Percentiles rank a stretch among this genome's conserved stretches.
These are phyloP conservation scores for Penicillium egyptiacum DNA, from an alignment of 495 filamentous ascomycete genomes.

Conservation along the genomic window DNA sequence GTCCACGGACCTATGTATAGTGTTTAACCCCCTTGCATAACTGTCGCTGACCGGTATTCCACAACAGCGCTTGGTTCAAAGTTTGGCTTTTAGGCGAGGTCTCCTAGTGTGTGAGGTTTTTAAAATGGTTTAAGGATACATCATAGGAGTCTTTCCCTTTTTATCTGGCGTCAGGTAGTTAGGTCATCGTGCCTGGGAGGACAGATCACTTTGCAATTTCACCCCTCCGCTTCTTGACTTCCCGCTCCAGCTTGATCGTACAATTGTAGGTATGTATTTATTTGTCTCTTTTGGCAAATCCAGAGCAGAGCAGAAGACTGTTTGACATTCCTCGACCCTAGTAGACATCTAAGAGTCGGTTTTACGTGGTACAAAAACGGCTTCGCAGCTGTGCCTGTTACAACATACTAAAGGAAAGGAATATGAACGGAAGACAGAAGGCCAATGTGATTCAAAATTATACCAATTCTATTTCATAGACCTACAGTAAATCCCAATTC, in stretches of 20 bases:
- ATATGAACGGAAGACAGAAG: neutral
- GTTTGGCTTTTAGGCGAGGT: slow-evolving; percentile 37
- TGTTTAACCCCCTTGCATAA: slow-evolving; percentile 24
- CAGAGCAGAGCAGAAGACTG: neutral
- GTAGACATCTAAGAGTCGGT: neutral
- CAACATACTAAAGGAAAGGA: neutral
- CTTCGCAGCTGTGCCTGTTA: neutral
- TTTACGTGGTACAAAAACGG: neutral
- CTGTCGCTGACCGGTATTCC: slow-evolving; percentile 26
- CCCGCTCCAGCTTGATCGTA: neutral
- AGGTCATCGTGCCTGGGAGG: neutral
- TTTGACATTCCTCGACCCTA: neutral
- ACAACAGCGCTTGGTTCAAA: slow-evolving; percentile 43
- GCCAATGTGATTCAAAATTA: slow-evolving; percentile 16
- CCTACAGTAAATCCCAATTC: slow-evolving; percentile 22
- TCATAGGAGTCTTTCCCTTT: neutral
- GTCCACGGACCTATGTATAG: neutral
- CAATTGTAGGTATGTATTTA: neutral
- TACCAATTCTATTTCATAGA: slow-evolving; percentile 35
- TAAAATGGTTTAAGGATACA: neutral
- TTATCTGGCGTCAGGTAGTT: neutral
- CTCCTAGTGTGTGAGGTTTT: neutral
- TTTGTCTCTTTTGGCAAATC: neutral
- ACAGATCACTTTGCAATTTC: slow-evolving; percentile 3
- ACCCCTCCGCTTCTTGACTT: neutral